Percentiles rank a stretch among this genome's conserved stretches.
These are phyloP conservation scores for Teunomyces gatunensis DNA, from an alignment of 805 yeast genomes.

Conservation along the genomic window DNA sequence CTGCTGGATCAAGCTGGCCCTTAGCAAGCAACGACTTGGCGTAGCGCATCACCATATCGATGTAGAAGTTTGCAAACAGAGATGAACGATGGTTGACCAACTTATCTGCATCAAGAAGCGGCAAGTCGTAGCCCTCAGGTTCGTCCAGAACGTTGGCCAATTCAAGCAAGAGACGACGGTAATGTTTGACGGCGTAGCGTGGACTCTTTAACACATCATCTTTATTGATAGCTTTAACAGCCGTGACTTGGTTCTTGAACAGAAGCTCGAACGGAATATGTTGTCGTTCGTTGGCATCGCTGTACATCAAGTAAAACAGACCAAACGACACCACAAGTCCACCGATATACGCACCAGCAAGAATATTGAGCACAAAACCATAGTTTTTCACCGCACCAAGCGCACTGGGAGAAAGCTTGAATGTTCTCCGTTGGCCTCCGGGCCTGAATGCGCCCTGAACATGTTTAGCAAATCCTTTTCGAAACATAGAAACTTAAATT, in stretches of 20 bases:
- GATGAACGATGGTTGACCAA: slow-evolving; percentile 28
- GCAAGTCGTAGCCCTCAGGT: slow-evolving; percentile 29
- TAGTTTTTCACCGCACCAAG: slow-evolving; percentile 21
- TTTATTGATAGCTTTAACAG: slow-evolving; percentile 43
- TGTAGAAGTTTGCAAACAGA: slow-evolving; percentile 39
- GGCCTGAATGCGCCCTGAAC: not conserved
- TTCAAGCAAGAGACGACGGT: slow-evolving; percentile 35
- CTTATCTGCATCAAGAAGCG: slow-evolving; percentile 29
- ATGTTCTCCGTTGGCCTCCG: not conserved
- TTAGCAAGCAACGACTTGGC: slow-evolving; percentile 41
- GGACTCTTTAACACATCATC: slow-evolving; percentile 44
- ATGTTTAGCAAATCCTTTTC: no score
- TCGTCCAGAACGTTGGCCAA: slow-evolving; percentile 21
- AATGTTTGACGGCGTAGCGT: slow-evolving; percentile 42
- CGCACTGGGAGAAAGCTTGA: slow-evolving; percentile 18
- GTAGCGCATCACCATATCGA: slow-evolving; percentile 41
- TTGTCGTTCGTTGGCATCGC: slow-evolving; percentile 39
- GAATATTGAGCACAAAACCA: slow-evolving; percentile 32
- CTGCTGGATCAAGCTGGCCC: slow-evolving; percentile 32
- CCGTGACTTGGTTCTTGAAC: slow-evolving; percentile 30
- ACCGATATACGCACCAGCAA: slow-evolving; percentile 45
- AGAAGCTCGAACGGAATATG: slow-evolving; percentile 39
- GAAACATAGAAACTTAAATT: no score
- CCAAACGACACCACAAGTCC: slow-evolving; percentile 38
- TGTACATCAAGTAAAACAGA: slow-evolving; percentile 36